Evolutionary conservation across 352 stramenopile genomes (phyloP), one percentile per base, ranked within the genome.

Genomic region (Blastocystis sp.): DNA sequence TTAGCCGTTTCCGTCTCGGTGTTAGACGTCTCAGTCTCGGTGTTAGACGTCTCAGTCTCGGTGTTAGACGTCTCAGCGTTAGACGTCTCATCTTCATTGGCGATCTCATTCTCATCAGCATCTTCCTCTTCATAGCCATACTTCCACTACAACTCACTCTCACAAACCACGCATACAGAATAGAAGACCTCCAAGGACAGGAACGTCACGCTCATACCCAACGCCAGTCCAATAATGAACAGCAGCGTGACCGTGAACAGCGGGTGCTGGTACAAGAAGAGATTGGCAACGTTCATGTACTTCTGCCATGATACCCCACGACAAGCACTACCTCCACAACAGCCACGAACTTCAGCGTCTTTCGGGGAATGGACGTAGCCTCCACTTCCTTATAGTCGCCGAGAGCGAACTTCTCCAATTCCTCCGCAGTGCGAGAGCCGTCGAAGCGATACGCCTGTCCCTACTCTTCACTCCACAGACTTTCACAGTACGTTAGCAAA

Each of bases 361-460:
- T 55, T 21, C 4, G 9, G 66, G 74, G 74, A 37, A 85, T 59
- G 70, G 21, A 19, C 1, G 41, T 50, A 0, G 74, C 19, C 66
- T 66, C 41, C 60, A 50, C 70, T 13, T 26, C 37, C n/a, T 66
- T 41, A 31, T 70, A 85, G 21, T 55, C 66, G 37, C 45, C 31
- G 10, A 69, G 50, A 21, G 74, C 50, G 60, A 85, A 85, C 12
- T 67, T 55, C 33, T 85, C 61, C n/a, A 85, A 35, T 55, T 21
- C 33, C 10, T 66, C 24, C 33, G 59, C 33, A 51, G 51, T 85
- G 50, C 74, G 74, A 29, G 74, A 85, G 19, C 74, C 74, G 66
- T 85, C 74, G 45, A 85, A 85, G 29, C 19, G 21, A 37, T 85
- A 85, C 51, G 65, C 67, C 26, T 69, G 67, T 24, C 74, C 74